phyloP scores from a whole-genome alignment of 1,284 basidiomycete genomes.

The Ceratobasidium sp. region DNA sequence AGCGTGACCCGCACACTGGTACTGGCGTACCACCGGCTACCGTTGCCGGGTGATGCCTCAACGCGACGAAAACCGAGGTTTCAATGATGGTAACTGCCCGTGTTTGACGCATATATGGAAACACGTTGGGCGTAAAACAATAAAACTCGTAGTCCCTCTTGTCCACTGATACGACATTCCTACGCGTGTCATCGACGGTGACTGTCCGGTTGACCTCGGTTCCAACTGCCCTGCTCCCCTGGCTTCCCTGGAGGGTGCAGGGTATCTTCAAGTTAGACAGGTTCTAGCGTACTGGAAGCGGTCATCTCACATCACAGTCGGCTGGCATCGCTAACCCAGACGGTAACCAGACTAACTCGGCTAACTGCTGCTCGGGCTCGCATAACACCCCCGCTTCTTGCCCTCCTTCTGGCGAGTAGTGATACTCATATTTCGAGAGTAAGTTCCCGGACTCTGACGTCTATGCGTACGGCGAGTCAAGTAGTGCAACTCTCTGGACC shows the following conservation, averaged over 20 bases:
- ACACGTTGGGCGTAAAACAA: background rate
- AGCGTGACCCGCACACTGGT: slow-evolving; percentile 59
- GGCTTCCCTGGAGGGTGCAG: slow-evolving; percentile 44
- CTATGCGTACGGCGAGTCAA: slow-evolving; percentile 64
- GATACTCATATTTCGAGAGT: slow-evolving; percentile 51
- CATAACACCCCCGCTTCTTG: slow-evolving; percentile 43
- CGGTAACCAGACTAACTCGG: slow-evolving; percentile 45
- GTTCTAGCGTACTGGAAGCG: too few relatives aligned
- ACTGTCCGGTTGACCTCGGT: background rate
- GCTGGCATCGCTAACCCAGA: slow-evolving; percentile 43
- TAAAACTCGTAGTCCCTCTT: slow-evolving; percentile 25
- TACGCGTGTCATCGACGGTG: slow-evolving; percentile 22
- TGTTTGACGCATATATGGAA: slow-evolving; percentile 45
- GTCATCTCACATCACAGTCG: too few relatives aligned
- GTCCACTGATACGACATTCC: slow-evolving; percentile 44
- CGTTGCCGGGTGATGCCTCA: slow-evolving; percentile 46
- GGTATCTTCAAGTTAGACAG: too few relatives aligned
- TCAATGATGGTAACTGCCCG: slow-evolving; percentile 5
- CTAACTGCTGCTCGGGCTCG: slow-evolving; percentile 48
- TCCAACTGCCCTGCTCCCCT: slow-evolving; percentile 38
- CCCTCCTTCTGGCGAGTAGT: slow-evolving; percentile 39
- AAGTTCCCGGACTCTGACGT: slow-evolving; percentile 63
- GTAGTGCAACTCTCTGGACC: slow-evolving; percentile 60
- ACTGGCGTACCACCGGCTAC: slow-evolving; percentile 50
- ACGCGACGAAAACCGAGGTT: slow-evolving; percentile 49